Evolutionary conservation across 2,329 filamentous ascomycete genomes (phyloP).

Genomic region (Gaeumannomyces tritici): DNA sequence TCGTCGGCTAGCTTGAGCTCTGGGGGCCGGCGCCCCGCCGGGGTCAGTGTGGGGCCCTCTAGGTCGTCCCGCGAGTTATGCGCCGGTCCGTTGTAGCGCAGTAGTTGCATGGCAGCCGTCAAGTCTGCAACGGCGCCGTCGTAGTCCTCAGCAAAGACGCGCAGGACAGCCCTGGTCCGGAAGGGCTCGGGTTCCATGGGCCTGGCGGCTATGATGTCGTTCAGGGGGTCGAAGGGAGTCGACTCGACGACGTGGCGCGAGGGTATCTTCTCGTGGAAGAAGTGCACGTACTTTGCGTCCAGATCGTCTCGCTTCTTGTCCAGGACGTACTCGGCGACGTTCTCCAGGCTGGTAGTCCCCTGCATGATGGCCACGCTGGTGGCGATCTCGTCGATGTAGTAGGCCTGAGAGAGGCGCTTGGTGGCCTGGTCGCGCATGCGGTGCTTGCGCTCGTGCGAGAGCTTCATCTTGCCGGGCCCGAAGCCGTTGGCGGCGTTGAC

Average conservation of each 20-base stretch:
- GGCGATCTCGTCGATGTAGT: conserved; percentile 73
- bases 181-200: conserved; percentile 57
- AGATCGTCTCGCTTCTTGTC: conserved; percentile 57
- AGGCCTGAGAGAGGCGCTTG: conserved; percentile 67
- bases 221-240: conserved; percentile 56
- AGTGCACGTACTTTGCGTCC: conserved; percentile 82
- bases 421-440: conserved; percentile 74
- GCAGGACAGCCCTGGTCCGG: conserved; percentile 65
- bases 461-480: conserved; percentile 44
- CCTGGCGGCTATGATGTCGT: conserved; percentile 55
- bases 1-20: conserved; percentile 25
- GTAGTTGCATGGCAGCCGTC: conserved; percentile 51
- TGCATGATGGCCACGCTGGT: conserved; percentile 80
- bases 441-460: conserved; percentile 69
- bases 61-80: conserved; percentile 27
- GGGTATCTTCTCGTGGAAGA: conserved; percentile 86
- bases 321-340: conserved; percentile 64
- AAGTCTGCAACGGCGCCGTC: conserved; percentile 61
- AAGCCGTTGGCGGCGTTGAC: conserved; percentile 65
- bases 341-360: conserved; percentile 65
- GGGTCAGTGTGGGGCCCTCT: conserved; percentile 30
- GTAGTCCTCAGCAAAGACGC: conserved; percentile 66
- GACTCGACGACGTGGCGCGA: conserved; percentile 62
- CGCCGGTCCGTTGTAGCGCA: conserved; percentile 41
- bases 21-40: not conserved